Evolutionary conservation across 305 asterid genomes (phyloP).

Genomic region (Euphrasia arctica): DNA sequence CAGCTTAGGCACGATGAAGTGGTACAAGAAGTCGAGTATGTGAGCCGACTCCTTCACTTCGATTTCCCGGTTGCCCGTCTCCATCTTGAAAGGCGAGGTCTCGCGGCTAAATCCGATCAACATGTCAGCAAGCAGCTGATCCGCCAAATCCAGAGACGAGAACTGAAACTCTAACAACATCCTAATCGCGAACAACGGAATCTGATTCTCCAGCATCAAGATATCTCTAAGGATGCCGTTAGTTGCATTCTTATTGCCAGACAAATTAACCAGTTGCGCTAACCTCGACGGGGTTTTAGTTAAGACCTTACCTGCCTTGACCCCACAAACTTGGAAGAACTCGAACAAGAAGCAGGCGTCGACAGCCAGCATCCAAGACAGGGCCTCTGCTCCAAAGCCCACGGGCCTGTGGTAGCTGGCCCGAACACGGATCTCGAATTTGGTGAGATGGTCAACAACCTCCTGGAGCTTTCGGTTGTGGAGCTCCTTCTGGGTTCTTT

Average conservation of each 20-base stretch:
- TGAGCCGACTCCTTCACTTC: constrained; percentile 28
- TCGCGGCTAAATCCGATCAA: constrained; percentile 33
- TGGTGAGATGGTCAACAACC: constrained; percentile 31
- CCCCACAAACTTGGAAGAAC: constrained; percentile 35
- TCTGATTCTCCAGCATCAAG: constrained; percentile 53
- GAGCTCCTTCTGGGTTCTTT: constrained; percentile 36
- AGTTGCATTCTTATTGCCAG: constrained; percentile 33
- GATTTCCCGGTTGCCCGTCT: constrained; percentile 16
- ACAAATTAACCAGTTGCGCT: constrained; percentile 34
- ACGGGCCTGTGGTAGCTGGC: constrained; percentile 44
- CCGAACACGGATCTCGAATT: constrained; percentile 32
- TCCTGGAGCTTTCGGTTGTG: constrained; percentile 29
- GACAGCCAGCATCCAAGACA: constrained; percentile 59
- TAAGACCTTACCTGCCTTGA: constrained; percentile 27
- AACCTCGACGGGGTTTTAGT: constrained; percentile 27
- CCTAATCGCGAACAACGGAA: constrained; percentile 42
- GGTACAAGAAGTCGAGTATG: constrained; percentile 42
- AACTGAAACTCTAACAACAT: constrained; percentile 32
- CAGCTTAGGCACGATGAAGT: constrained; percentile 27
- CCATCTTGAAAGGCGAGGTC: constrained; percentile 45
- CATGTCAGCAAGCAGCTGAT: constrained; percentile 28
- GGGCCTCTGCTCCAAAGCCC: constrained; percentile 32
- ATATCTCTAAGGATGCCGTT: constrained; percentile 46
- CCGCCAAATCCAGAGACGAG: constrained; percentile 36
- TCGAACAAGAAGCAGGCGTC: constrained; percentile 51